Evolutionary conservation across 768 basidiomycete species (phyloP), one percentile per base, ranked within the genome.

Genomic region (Thelephora ganbajun): DNA sequence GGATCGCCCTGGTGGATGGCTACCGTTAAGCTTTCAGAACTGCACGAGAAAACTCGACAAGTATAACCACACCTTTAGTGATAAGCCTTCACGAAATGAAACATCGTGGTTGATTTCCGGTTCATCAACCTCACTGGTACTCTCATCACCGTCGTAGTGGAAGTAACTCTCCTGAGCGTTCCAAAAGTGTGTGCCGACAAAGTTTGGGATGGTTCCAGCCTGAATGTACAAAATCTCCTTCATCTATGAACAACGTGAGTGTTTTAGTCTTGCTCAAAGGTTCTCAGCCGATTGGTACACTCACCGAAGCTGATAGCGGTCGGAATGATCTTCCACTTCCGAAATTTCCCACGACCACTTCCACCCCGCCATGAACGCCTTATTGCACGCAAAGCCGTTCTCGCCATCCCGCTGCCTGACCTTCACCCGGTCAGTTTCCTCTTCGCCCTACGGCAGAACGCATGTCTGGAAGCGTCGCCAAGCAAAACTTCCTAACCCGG

Each of bases 201-300:
- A 77, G 56, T 88, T 87, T 16, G 84, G 70, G 39, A 74, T 56
- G 33, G 67, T 59, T 48, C 84, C 84, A 0, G 82, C 82, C 61
- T 88, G 85, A 45, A 89, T 66, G 59, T 89, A 80, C 49, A 89
- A 61, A 51, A 87, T 84, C 58, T 89, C 85, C 57, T 72, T 77
- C 84, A 87, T 87, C 48, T 34, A 30, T 30, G 26, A 30, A 9
- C 5, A 30, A 9, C n/a, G n/a, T n/a, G n/a, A n/a, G n/a, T n/a
- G n/a, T n/a, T n/a, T n/a, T n/a, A n/a, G n/a, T n/a, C n/a, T n/a
- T n/a, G n/a, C n/a, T n/a, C n/a, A n/a, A n/a, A n/a, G n/a, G n/a
- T n/a, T 4, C 26, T 9, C 26, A 30, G 26, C 9, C 26, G 26
- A 30, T 30, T 30, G 9, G 9, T 30, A 30, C 26, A 30, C 26